These are phyloP conservation scores for Neurospora sp. DNA, from an alignment of 495 filamentous ascomycete genomes.

Conservation along the genomic window DNA sequence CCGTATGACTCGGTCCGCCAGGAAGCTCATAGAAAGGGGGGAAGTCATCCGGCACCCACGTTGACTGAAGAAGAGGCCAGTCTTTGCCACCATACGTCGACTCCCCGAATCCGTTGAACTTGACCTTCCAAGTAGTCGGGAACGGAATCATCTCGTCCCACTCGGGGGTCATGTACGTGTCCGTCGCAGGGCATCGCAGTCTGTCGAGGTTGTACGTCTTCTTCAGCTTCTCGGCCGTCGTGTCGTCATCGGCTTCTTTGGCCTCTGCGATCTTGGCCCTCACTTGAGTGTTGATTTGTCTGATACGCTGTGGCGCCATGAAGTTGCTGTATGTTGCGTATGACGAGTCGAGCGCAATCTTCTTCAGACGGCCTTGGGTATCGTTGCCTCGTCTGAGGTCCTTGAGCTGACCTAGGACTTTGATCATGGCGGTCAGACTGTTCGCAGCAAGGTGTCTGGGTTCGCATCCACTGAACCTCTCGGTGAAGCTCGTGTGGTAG, in stretches of 20 bases:
- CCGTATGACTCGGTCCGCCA: neutral
- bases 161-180: constrained; percentile 8
- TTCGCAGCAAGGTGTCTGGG: neutral
- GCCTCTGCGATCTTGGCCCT: neutral
- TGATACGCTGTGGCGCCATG: constrained; percentile 9
- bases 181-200: constrained; percentile 2
- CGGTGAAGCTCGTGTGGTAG: constrained; percentile 2
- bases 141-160: constrained; percentile 14
- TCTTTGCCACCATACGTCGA: constrained; percentile 4
- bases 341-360: neutral
- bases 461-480: neutral
- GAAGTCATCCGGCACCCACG: neutral
- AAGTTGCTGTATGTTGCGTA: constrained; percentile 4
- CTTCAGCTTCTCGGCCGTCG: neutral
- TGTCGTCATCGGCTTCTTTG: neutral
- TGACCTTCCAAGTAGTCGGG: constrained; percentile 12
- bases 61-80: neutral
- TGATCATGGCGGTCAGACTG: constrained; percentile 5
- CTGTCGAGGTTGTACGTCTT: neutral
- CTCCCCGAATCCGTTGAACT: constrained; percentile 9
- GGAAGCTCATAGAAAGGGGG: constrained; percentile 5
- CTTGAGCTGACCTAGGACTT: constrained; percentile 1
- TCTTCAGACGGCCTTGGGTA: constrained; percentile 9
- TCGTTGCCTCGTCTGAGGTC: constrained; percentile 9
- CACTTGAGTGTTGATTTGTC: neutral